These are phyloP conservation scores for Phytopythium helicoides DNA, from an alignment of 352 stramenopile species.

Conservation along the genomic window DNA sequence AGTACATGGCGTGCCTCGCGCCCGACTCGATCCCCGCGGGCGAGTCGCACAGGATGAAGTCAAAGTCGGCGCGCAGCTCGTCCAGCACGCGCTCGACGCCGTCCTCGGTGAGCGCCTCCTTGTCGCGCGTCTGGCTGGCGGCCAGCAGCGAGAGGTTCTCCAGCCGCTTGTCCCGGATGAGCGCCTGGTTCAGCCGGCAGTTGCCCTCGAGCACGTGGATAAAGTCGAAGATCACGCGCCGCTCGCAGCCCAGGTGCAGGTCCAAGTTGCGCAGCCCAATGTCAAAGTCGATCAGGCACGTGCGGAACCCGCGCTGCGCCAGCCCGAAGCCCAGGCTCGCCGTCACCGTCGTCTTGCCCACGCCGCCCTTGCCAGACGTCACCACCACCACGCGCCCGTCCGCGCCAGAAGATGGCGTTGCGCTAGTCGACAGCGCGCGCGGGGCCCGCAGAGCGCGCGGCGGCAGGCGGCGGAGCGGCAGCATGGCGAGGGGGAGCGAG, in stretches of 20 bases:
- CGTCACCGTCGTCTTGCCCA: constrained; percentile 92
- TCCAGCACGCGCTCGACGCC: constrained; percentile 84
- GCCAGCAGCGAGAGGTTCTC: constrained; percentile 83
- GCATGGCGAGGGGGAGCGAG: too few relatives aligned
- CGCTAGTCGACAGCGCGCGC: not conserved
- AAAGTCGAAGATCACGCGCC: constrained; percentile 94
- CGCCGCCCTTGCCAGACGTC: constrained; percentile 91
- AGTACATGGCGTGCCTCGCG: constrained; percentile 91
- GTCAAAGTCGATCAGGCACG: constrained; percentile 94
- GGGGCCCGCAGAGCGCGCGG: not conserved
- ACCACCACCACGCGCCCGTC: constrained; percentile 84
- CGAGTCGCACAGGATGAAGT: constrained; percentile 91
- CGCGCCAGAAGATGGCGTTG: not conserved
- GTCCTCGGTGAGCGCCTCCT: constrained; percentile 88
- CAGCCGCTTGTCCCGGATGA: constrained; percentile 91
- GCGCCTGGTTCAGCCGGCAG: constrained; percentile 84
- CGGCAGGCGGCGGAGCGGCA: not conserved
- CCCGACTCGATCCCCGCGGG: constrained; percentile 90
- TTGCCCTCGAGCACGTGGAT: constrained; percentile 93
- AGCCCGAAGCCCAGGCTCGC: constrained; percentile 86
- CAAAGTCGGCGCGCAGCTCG: constrained; percentile 79
- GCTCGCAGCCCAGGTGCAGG: constrained; percentile 90
- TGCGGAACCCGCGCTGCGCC: constrained; percentile 78
- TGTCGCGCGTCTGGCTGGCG: constrained; percentile 90
- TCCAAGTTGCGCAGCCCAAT: constrained; percentile 93